Evolutionary conservation across 2,329 filamentous ascomycete genomes (phyloP).

Genomic region (Pseudogymnoascus verrucosus): DNA sequence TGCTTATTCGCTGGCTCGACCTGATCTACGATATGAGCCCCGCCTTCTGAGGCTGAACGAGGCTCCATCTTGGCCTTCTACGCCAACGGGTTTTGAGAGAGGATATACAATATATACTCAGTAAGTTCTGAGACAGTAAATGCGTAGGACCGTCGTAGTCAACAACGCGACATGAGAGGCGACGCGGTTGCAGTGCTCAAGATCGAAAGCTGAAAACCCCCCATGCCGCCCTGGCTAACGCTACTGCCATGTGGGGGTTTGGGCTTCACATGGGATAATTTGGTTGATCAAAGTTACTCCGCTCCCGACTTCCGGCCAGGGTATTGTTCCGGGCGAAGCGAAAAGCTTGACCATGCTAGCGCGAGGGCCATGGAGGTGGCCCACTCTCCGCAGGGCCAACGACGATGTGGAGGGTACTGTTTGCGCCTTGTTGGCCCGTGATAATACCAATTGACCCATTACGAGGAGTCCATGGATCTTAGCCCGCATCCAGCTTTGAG

Average conservation of each 20-base stretch:
- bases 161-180: neutral
- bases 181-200: conserved; percentile 2
- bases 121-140: neutral
- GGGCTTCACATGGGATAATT: conserved; percentile 2
- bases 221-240: neutral
- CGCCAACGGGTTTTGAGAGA: neutral
- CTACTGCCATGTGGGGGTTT: conserved; percentile 6
- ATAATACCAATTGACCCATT: conserved; percentile 6
- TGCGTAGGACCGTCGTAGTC: neutral
- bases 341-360: conserved; percentile 7
- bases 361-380: neutral
- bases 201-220: conserved; percentile 3
- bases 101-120: neutral
- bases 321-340: conserved; percentile 6
- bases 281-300: conserved; percentile 1
- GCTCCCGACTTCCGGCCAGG: conserved; percentile 1
- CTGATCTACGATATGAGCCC: conserved; percentile 2
- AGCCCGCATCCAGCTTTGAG: conserved; percentile 1
- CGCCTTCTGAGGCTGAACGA: conserved; percentile 7
- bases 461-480: conserved; percentile 8
- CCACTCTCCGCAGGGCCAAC: neutral
- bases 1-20: conserved; percentile 4
- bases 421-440: conserved; percentile 7
- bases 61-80: neutral
- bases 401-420: conserved; percentile 7